A percentile compares a stretch with the other conserved stretches of the same genome.
phyloP scores from a whole-genome alignment of 2,329 filamentous ascomycete species.

The Stagonosporopsis vannaccii region DNA sequence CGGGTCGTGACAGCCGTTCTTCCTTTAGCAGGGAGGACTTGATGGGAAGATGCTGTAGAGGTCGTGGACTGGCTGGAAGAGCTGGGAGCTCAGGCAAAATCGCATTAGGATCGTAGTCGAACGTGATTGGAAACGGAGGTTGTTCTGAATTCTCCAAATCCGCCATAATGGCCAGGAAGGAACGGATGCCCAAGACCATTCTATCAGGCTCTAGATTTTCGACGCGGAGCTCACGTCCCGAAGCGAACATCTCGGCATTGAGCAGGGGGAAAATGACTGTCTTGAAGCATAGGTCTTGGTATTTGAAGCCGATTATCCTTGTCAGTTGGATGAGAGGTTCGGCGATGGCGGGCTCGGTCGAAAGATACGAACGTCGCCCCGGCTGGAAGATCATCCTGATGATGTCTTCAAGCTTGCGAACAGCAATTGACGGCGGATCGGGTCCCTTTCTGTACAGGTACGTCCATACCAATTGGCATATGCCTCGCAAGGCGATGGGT shows the following conservation, averaged over 20 bases:
- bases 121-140: constrained; percentile 83
- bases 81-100: constrained; percentile 47
- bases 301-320: constrained; percentile 90
- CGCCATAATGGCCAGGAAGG: constrained; percentile 90
- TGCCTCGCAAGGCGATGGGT: constrained; percentile 82
- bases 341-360: constrained; percentile 81
- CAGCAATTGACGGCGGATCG: constrained; percentile 71
- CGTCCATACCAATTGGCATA: constrained; percentile 91
- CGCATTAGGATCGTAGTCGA: constrained; percentile 55
- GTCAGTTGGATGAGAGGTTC: constrained; percentile 94
- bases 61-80: constrained; percentile 44
- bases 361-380: constrained; percentile 80
- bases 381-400: constrained; percentile 82
- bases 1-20: constrained; percentile 71
- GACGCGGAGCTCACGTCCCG: constrained; percentile 79
- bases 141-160: constrained; percentile 87
- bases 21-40: constrained; percentile 58
- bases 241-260: constrained; percentile 86
- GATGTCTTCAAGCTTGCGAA: constrained; percentile 88
- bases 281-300: constrained; percentile 92
- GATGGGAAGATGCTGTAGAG: constrained; percentile 40
- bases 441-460: constrained; percentile 82
- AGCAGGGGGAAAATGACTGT: constrained; percentile 94
- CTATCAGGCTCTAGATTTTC: constrained; percentile 95
- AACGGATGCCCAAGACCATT: constrained; percentile 95